A percentile compares a stretch with the other conserved stretches of the same genome.
phyloP scores from a whole-genome alignment of 2,329 filamentous ascomycete genomes.

The Fusarium sp. region DNA sequence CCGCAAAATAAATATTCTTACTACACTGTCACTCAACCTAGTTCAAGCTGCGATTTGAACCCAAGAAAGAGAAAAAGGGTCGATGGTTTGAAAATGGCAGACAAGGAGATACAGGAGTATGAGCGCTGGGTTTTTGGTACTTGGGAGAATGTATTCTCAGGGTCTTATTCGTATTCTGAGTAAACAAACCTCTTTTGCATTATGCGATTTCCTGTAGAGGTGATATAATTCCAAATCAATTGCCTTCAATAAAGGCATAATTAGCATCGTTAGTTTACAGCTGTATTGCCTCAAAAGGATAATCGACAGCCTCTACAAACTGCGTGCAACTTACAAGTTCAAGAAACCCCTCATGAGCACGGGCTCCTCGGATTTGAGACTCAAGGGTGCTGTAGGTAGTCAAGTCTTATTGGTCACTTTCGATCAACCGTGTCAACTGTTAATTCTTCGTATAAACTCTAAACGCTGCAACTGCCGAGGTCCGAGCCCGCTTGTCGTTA shows the following conservation, averaged over 20 bases:
- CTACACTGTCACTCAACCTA: rapidly evolving
- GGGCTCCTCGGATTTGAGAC: not conserved
- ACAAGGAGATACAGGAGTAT: not conserved
- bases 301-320: not conserved
- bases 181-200: rapidly evolving
- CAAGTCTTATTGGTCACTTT: not conserved
- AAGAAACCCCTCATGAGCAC: not conserved
- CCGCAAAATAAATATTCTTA: not conserved
- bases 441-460: not conserved
- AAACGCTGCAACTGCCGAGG: not conserved
- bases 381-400: too few species aligned
- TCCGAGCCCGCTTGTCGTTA: not conserved
- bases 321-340: not conserved
- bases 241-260: too few species aligned
- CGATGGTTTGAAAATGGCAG: not conserved
- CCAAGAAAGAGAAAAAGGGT: not conserved
- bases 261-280: not conserved
- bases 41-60: rapidly evolving
- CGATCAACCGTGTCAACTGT: rapidly evolving
- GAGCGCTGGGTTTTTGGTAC: not conserved
- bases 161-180: not conserved
- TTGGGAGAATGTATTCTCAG: not conserved
- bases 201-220: rapidly evolving
- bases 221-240: not conserved
- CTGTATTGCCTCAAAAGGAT: rapidly evolving